These are phyloP conservation scores for Zostera marina DNA, from an alignment of 116 monocot genomes.

Conservation along the genomic window DNA sequence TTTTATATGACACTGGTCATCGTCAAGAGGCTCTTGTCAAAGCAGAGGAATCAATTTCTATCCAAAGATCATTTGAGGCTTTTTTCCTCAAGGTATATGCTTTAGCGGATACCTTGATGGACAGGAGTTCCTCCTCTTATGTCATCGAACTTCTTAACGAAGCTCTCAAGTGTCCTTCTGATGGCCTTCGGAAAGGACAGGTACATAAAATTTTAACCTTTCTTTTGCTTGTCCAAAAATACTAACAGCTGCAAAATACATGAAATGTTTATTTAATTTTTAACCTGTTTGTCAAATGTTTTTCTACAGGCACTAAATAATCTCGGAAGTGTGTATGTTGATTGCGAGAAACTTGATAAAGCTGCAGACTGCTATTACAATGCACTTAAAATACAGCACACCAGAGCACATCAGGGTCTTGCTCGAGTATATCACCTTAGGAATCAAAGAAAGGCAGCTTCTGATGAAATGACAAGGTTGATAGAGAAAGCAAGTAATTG, in stretches of 20 bases:
- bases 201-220: conserved; percentile 19
- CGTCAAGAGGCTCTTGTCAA: conserved; percentile 85
- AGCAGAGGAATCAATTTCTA: conserved; percentile 83
- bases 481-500: conserved; percentile 81
- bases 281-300: not conserved
- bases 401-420: conserved; percentile 96
- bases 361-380: conserved; percentile 79
- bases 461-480: conserved; percentile 96
- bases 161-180: conserved; percentile 83
- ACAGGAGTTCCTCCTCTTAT: conserved; percentile 36
- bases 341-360: conserved; percentile 66
- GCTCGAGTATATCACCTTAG: conserved; percentile 80
- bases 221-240: not conserved
- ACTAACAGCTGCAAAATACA: not conserved
- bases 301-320: conserved; percentile 74
- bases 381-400: conserved; percentile 83
- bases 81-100: conserved; percentile 95
- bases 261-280: not conserved
- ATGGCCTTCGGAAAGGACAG: conserved; percentile 95
- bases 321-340: conserved; percentile 88
- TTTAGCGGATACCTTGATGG: conserved; percentile 62
- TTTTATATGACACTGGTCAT: conserved; percentile 93
- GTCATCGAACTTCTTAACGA: conserved; percentile 74
- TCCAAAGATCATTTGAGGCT: conserved; percentile 92
- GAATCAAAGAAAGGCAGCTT: conserved; percentile 74